Percentiles rank a stretch among this genome's conserved stretches.
Evolutionary conservation across 495 filamentous ascomycete species (phyloP).

Genomic region (Talaromyces ruber): DNA sequence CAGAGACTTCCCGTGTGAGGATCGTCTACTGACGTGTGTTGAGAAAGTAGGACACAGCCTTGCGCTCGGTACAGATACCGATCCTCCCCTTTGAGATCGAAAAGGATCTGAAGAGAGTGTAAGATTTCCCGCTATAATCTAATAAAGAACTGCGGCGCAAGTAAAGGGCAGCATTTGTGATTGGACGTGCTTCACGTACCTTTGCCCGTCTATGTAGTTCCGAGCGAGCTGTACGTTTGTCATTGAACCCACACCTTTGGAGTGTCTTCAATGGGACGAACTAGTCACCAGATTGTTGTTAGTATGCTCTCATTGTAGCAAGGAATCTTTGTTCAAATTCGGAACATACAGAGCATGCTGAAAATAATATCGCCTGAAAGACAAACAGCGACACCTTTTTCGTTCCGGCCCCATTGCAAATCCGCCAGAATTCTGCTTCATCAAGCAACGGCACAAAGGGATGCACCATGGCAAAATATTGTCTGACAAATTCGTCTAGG

Average conservation of each 20-base stretch:
- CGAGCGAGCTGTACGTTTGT: slow-evolving; percentile 32
- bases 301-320: too few relatives aligned
- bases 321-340: neutral
- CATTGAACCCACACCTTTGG: slow-evolving; percentile 31
- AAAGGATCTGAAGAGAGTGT: slow-evolving; percentile 14
- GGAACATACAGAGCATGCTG: slow-evolving; percentile 33
- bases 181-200: slow-evolving; percentile 9
- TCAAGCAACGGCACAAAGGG: slow-evolving; percentile 37
- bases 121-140: neutral
- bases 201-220: slow-evolving; percentile 36
- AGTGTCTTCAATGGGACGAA: slow-evolving; percentile 32
- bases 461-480: slow-evolving; percentile 41
- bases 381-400: slow-evolving; percentile 36
- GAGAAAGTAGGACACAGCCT: slow-evolving; percentile 35
- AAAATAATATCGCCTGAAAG: slow-evolving; percentile 40
- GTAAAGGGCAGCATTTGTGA: too few relatives aligned
- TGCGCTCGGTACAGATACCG: slow-evolving; percentile 27
- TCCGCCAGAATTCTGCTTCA: slow-evolving; percentile 39
- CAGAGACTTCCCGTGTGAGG: slow-evolving; percentile 38
- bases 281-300: slow-evolving; percentile 9
- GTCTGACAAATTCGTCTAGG: slow-evolving; percentile 34
- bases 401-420: slow-evolving; percentile 16
- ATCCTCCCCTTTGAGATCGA: slow-evolving; percentile 21
- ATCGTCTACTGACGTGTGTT: slow-evolving; percentile 22
- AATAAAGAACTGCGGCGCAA: too few relatives aligned